These are phyloP conservation scores for Fonsecaea erecta DNA, from an alignment of 2,329 filamentous ascomycete species.

Conservation along the genomic window DNA sequence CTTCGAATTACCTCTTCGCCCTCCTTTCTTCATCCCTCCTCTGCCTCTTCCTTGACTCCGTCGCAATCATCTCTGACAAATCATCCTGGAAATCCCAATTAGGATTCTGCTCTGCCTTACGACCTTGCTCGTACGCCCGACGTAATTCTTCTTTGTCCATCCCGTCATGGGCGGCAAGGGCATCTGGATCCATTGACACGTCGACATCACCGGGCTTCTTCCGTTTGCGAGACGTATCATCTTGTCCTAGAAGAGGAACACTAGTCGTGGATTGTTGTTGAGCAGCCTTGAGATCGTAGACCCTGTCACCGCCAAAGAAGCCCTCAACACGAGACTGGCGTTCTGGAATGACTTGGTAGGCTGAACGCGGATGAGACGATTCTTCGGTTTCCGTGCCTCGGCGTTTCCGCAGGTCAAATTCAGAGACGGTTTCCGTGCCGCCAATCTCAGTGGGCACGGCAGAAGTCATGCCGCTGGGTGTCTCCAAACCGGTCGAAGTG, in stretches of 20 bases:
- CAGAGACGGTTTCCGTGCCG: slow-evolving; percentile 75
- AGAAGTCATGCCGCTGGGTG: slow-evolving; percentile 78
- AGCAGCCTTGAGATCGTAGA: slow-evolving; percentile 78
- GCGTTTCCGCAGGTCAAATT: slow-evolving; percentile 90
- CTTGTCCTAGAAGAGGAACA: slow-evolving; percentile 79
- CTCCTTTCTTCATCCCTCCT: slow-evolving; percentile 83
- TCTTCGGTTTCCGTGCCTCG: slow-evolving; percentile 90
- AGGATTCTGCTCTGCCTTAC: slow-evolving; percentile 67
- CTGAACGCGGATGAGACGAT: slow-evolving; percentile 70
- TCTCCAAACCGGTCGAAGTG: slow-evolving; percentile 77
- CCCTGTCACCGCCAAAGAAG: slow-evolving; percentile 94
- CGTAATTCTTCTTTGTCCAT: slow-evolving; percentile 83
- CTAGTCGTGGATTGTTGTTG: slow-evolving; percentile 52
- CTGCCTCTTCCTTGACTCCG: slow-evolving; percentile 86
- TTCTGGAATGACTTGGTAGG: slow-evolving; percentile 89
- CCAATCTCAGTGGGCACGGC: slow-evolving; percentile 79
- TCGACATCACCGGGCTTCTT: slow-evolving; percentile 98
- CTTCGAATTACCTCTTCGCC: slow-evolving; percentile 55
- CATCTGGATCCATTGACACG: slow-evolving; percentile 85
- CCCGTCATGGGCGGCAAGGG: slow-evolving; percentile 72
- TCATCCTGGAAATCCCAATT: slow-evolving; percentile 85
- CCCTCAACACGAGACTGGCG: slow-evolving; percentile 82
- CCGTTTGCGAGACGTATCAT: slow-evolving; percentile 71
- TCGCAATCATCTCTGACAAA: slow-evolving; percentile 91
- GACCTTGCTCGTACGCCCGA: slow-evolving; percentile 75